Conservation (phyloP, 768 basidiomycete genomes). For the Cubamyces lactineus region DNA sequence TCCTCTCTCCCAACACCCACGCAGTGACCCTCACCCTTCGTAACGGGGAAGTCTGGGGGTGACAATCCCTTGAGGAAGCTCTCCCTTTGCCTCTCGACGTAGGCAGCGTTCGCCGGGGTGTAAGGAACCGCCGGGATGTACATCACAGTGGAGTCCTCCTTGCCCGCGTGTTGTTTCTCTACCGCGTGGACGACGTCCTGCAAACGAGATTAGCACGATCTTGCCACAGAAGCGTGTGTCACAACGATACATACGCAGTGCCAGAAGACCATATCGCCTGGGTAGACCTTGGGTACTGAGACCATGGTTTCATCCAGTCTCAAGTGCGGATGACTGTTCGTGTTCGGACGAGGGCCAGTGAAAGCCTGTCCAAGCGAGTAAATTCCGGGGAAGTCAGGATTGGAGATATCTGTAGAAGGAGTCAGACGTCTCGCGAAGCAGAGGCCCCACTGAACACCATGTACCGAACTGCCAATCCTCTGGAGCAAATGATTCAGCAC, state of each 20-base stretch:
- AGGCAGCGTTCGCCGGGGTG: constrained; percentile 62
- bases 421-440: neutral
- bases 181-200: constrained; percentile 52
- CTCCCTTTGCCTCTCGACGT: constrained; percentile 64
- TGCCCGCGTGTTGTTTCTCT: constrained; percentile 55
- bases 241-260: constrained; percentile 50
- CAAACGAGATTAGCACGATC: neutral
- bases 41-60: constrained; percentile 72
- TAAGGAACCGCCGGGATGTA: constrained; percentile 77
- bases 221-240: neutral
- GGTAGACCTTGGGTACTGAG: constrained; percentile 68
- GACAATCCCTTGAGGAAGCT: constrained; percentile 60
- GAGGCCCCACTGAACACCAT: neutral
- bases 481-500: constrained; percentile 35
- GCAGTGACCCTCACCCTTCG: constrained; percentile 44
- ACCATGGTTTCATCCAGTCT: constrained; percentile 66
- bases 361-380: constrained; percentile 35
- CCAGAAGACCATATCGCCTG: constrained; percentile 83
- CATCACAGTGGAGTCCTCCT: constrained; percentile 66
- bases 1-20: constrained; percentile 43
- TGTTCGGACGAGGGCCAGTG: constrained; percentile 51
- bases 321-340: constrained; percentile 68
- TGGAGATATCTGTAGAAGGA: constrained; percentile 31
- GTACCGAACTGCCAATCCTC: constrained; percentile 32
- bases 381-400: constrained; percentile 39